These are phyloP conservation scores for Verticillium tricorpus DNA, from an alignment of 2,329 filamentous ascomycete species.

Conservation along the genomic window DNA sequence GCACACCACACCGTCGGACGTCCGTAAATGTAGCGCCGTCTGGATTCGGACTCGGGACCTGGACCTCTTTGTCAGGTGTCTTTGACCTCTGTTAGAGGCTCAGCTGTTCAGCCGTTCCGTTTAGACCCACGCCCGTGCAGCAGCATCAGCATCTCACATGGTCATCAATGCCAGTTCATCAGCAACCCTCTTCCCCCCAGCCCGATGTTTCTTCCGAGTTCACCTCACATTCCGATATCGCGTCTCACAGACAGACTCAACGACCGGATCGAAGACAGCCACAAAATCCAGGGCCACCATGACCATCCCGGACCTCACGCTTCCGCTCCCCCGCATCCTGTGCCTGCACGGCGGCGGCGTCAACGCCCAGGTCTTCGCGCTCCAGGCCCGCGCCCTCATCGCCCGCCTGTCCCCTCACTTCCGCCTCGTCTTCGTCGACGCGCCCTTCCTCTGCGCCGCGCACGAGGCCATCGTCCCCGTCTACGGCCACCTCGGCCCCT, in stretches of 20 bases:
- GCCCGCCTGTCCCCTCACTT: conserved; percentile 50
- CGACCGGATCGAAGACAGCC: background rate
- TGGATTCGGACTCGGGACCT: background rate
- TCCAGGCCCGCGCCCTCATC: conserved; percentile 57
- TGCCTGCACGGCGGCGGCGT: conserved; percentile 79
- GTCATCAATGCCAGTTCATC: too few species aligned
- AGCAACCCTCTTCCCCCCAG: too few species aligned
- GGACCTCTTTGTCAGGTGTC: background rate
- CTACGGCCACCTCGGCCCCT: conserved; percentile 63
- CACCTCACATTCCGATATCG: background rate
- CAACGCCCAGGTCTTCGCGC: conserved; percentile 64
- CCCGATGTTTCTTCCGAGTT: too few species aligned
- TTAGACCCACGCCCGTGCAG: background rate
- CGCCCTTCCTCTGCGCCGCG: conserved; percentile 57
- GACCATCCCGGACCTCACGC: conserved; percentile 8
- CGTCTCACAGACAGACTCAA: background rate
- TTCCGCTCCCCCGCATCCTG: conserved; percentile 59
- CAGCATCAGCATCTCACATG: background rate
- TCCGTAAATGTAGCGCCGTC: background rate
- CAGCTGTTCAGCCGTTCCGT: background rate
- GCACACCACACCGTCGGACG: background rate
- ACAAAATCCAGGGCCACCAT: background rate
- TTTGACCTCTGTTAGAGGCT: background rate
- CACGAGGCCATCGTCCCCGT: conserved; percentile 60
- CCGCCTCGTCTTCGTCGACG: conserved; percentile 69